Evolutionary conservation across 139 green algal species (phyloP), one percentile per base, ranked within the genome.

Genomic region (Volvox reticuliferus): DNA sequence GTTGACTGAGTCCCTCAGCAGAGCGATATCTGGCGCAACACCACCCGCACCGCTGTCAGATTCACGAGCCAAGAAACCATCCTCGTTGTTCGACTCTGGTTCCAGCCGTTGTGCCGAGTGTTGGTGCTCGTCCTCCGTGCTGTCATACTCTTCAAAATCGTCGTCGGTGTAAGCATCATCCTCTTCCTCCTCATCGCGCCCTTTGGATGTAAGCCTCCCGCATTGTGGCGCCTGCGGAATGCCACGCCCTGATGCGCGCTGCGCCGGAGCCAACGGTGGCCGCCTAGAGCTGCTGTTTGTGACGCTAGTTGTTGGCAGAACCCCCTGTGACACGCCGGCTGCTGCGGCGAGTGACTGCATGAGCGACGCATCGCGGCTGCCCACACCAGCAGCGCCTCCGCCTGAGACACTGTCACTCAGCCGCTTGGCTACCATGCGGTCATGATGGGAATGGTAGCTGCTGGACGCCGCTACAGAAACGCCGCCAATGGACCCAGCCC

Each of bases 111-210:
- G 5, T 73, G n/a, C 71, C 71, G 9, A 55, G 44, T 55, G 44
- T 55, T 55, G 44, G 9, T 55, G 44, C 67, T 85, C 86, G 26
- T 30, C 86, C 22, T 90, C 86, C 44, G 71, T 71, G 24, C 44
- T 76, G 16, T 84, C 86, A 50, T 90, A 90, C 75, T 84, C 86
- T 61, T 90, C 86, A 65, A 85, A 85, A 13, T 76, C 86, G 9
- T 82, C 85, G 37, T 90, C 86, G n/a, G 13, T 32, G 55, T 85
- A 85, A 13, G 26, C 55, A 28, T 85, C 73, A 28, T 85, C 86
- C 19, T 85, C 75, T 0, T 82, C 86, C 16, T 65, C 86, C 0
- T 30, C 50, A 1, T 19, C 50, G 50, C 36, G 13, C 26, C 32
- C 30, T 35, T 55, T 24, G 75, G 9, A 79, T 1, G 19, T 1